Evolutionary conservation across 352 stramenopile genomes (phyloP), one percentile per base, ranked within the genome.

Genomic region (Phytophthora pinifolia): DNA sequence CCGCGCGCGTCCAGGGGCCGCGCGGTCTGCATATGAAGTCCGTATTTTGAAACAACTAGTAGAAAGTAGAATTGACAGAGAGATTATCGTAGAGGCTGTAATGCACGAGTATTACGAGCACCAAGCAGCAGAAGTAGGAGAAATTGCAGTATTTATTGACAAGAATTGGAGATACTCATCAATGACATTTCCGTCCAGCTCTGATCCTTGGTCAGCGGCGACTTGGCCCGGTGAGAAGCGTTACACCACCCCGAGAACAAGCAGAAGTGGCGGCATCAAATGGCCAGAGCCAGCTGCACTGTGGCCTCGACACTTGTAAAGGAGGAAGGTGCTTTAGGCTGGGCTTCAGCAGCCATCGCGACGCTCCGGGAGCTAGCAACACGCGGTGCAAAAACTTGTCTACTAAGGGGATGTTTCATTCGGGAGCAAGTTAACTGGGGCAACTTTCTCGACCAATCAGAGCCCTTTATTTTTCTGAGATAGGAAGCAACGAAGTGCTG

Each of bases 31-130:
- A 68, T 55, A 65, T 55, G 31, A 70, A 70, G 43, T 54, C 54
- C 42, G 32, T 69, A 69, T 65, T 69, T 69, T 69, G 61, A 62
- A 68, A 65, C 37, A 57, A 65, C 37, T 65, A 69, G 61, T 65
- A 67, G 57, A 70, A 29, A 62, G 35, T 59, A 59, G 53, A 59
- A 52, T 49, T 36, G 38, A 55, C 46, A 27, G 18, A 45, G 36
- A 48, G 46, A 59, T 50, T 63, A 68, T 56, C 39, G 59, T 64
- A 62, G 61, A 69, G 37, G 61, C 43, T 62, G 54, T 62, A 70
- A 68, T 64, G 54, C 47, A 60, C 34, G 34, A 60, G 42, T 60
- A 46, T 31, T 51, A 55, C 43, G 20, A 17, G 20, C 25, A 10
- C 20, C 8, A 44, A 44, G 29, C 39, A 51, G 49, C 6, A 14